phyloP scores from a whole-genome alignment of 2,329 filamentous ascomycete species.

The Biscogniauxia mediterranea region DNA sequence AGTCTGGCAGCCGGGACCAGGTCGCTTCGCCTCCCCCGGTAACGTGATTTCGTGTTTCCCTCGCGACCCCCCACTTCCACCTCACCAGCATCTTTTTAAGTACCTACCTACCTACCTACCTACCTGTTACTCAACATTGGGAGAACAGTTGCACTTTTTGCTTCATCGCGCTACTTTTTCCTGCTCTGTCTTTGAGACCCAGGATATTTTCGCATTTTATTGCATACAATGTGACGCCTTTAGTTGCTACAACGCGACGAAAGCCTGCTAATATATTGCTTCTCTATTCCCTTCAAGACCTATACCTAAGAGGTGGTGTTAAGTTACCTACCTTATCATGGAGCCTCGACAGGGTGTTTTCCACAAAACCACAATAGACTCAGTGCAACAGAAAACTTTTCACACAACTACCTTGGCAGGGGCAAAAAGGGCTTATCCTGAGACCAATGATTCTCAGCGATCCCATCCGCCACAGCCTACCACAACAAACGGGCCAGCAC shows the following conservation, averaged over 20 bases:
- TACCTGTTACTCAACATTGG: no score
- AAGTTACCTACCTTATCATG: conserved; percentile 19
- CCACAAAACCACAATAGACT: conserved; percentile 52
- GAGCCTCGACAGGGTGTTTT: conserved; percentile 33
- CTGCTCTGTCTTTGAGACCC: no score
- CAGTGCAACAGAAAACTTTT: conserved; percentile 39
- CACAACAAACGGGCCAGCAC: conserved; percentile 26
- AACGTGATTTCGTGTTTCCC: conserved; percentile 17
- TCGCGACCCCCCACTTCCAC: conserved; percentile 9
- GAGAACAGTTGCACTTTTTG: not conserved
- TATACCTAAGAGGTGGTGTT: not conserved
- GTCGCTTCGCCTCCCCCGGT: not conserved
- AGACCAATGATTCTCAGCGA: conserved; percentile 10
- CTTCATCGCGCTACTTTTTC: no score
- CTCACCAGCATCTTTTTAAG: not conserved
- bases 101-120: no score
- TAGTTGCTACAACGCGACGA: no score
- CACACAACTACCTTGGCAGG: conserved; percentile 43
- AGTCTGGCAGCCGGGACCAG: not conserved
- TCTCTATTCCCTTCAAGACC: not conserved
- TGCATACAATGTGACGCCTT: no score
- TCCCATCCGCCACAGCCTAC: conserved; percentile 2
- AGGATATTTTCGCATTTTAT: no score
- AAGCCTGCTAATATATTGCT: not conserved
- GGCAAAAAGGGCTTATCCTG: conserved; percentile 43